Base-by-base conservation (phyloP, 805 yeast species). In the Lipomyces sp. region DNA sequence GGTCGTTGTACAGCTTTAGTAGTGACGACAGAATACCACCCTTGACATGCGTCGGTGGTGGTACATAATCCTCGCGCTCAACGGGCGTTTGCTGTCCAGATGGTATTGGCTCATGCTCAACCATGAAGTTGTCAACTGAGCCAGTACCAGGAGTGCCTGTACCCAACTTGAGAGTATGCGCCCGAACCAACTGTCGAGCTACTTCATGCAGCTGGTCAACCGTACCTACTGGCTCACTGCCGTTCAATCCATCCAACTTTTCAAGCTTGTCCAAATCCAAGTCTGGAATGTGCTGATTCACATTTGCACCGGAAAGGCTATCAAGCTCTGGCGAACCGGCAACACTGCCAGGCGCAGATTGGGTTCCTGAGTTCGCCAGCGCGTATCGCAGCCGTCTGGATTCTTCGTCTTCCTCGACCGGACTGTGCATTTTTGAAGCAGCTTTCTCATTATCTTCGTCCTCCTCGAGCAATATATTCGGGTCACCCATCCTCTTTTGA, bases 1-100 rank as follows among this genome's bases (percentile, higher is more conserved):
- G 73, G 34, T 74, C 77, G 29, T 77, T 80, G 74, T 92, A 92
- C 58, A 92, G 80, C 67, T 87, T 84, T 69, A 92, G 80, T 69
- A 92, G 81, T 1, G 94, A 86, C 0, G 97, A 90, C 35, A 92
- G 81, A 18, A 92, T 94, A 77, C 98, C 97, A 33, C 92, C 92
- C 71, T 89, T 89, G 11, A 91, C 93, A 62, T 84, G 84, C 53
- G 82, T 80, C 0, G 89, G 90, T 5, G 89, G 86, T 0, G 88
- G 84, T 1, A 86, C 83, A 62, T 84, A 81, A 56, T 84, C 86
- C 37, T 77, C 78, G 34, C 66, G 59, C 53, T 65, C 69, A 24
- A 67, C 57, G 29, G 69, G 71, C 11, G 69, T 67, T 59, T 53
- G 62, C 62, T 18, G 63, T 11, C 68, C 70, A 5, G 69, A 66